A percentile compares a stretch with the other conserved stretches of the same genome.
Evolutionary conservation across 495 filamentous ascomycete genomes (phyloP).

Genomic region (Aspergillus sparsus): DNA sequence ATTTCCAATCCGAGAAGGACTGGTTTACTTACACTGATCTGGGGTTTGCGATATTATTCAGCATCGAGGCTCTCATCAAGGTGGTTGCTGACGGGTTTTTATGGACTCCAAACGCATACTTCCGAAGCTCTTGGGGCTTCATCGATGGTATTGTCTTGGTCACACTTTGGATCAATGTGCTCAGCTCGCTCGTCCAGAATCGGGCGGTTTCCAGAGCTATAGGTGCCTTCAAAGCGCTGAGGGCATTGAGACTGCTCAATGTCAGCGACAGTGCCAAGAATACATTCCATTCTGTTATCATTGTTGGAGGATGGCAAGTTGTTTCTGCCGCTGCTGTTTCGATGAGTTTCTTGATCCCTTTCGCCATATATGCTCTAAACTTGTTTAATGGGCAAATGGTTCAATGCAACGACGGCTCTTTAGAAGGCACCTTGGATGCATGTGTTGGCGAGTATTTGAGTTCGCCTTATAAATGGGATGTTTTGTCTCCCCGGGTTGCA

Average conservation of each 20-base stretch:
- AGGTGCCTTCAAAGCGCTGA: conserved; percentile 97
- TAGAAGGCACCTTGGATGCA: conserved; percentile 55
- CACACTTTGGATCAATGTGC: conserved; percentile 95
- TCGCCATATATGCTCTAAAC: conserved; percentile 93
- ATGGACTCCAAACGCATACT: conserved; percentile 96
- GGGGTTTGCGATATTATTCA: conserved; percentile 86
- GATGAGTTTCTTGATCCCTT: conserved; percentile 89
- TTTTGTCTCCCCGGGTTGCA: conserved; percentile 78
- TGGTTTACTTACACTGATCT: conserved; percentile 96
- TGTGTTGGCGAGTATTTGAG: conserved; percentile 82
- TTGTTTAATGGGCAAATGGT: conserved; percentile 84
- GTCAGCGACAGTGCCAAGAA: conserved; percentile 95
- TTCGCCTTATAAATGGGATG: conserved; percentile 76
- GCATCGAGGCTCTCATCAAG: conserved; percentile 86
- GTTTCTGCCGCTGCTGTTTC: conserved; percentile 87
- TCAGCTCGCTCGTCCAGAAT: conserved; percentile 73
- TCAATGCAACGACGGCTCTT: conserved; percentile 71
- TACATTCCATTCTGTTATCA: conserved; percentile 94
- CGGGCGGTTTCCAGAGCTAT: conserved; percentile 84
- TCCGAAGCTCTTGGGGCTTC: conserved; percentile 93
- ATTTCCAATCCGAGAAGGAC: conserved; percentile 74
- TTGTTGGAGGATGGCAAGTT: conserved; percentile 90
- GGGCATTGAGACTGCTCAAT: conserved; percentile 87
- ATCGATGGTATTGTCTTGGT: conserved; percentile 92
- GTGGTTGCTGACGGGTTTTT: conserved; percentile 95